phyloP scores from a whole-genome alignment of 768 basidiomycete genomes.

The Dentipellis fragilis region DNA sequence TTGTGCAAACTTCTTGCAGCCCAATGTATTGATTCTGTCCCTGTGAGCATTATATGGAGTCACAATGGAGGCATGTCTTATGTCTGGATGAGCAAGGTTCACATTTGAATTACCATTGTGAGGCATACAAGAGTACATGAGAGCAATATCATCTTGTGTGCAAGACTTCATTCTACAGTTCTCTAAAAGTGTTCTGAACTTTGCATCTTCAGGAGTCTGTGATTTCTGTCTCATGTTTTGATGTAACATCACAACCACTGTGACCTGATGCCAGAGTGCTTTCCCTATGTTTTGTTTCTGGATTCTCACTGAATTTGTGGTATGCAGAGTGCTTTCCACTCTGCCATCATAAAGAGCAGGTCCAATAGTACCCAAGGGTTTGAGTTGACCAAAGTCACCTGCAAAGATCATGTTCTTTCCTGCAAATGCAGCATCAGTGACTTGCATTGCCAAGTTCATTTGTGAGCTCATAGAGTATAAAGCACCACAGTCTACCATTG shows the following conservation, averaged over 20 bases:
- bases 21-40: slow-evolving; percentile 27
- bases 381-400: slow-evolving; percentile 36
- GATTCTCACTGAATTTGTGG: neutral
- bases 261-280: slow-evolving; percentile 13
- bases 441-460: slow-evolving; percentile 13
- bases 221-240: slow-evolving; percentile 13
- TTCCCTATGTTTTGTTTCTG: slow-evolving; percentile 11
- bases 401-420: slow-evolving; percentile 33
- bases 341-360: slow-evolving; percentile 14
- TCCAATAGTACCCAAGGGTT: slow-evolving; percentile 16
- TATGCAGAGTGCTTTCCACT: neutral
- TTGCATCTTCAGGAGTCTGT: slow-evolving; percentile 16
- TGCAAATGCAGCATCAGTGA: slow-evolving; percentile 21
- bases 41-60: slow-evolving; percentile 26
- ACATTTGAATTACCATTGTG: slow-evolving; percentile 4
- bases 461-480: slow-evolving; percentile 18
- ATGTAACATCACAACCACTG: slow-evolving; percentile 12
- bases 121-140: slow-evolving; percentile 20
- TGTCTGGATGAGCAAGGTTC: slow-evolving; percentile 13
- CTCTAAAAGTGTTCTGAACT: slow-evolving; percentile 21
- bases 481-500: slow-evolving; percentile 27
- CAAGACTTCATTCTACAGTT: slow-evolving; percentile 32
- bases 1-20: slow-evolving; percentile 16
- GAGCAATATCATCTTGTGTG: slow-evolving; percentile 25
- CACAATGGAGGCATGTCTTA: slow-evolving; percentile 28